Evolutionary conservation across 306 rosid genomes (phyloP), one percentile per base, ranked within the genome.

Genomic region (Cucurbita pepo): DNA sequence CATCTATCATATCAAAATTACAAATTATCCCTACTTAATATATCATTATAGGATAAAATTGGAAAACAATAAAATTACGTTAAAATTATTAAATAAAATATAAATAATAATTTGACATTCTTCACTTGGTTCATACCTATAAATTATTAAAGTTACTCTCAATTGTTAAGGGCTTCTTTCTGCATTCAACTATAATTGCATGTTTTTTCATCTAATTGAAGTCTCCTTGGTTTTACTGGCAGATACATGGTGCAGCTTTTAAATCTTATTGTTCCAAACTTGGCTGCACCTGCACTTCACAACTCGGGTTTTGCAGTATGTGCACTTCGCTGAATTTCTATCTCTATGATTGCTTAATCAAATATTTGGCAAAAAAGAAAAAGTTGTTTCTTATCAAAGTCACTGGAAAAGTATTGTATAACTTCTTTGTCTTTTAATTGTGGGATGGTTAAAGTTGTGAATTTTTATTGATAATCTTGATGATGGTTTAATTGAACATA

Each of bases 221-320:
- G 72, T 59, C 75, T 15, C 2, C 65, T 40, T 57, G 81, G 55
- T 72, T 82, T 82, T 82, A 70, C 65, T 78, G 80, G 75, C 89
- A 94, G 98, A 78, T 94, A 94, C 82, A 94, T 87, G 96, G 91
- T 91, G 79, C 99, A 94, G 81, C 96, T 94, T 76, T 83, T 94
- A 60, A 91, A 89, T 85, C 95, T 94, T 72, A 71, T 91, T 77
- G 95, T 87, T 78, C 96, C 84, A 80, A 82, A 80, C 88, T 84
- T 94, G 87, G 96, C 90, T 86, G 91, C 90, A 82, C 97, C 99
- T 72, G 90, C 92, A 57, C 96, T 94, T 89, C 99, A 91, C 85
- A 89, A 89, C 83, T 83, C 99, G 16, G 99, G 99, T 79, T 94
- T 94, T 81, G 97, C 97, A 71, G 99, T 94, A 91, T 82, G 97